phyloP scores from a whole-genome alignment of 768 basidiomycete genomes.

The Termitomyces eurrhizus region DNA sequence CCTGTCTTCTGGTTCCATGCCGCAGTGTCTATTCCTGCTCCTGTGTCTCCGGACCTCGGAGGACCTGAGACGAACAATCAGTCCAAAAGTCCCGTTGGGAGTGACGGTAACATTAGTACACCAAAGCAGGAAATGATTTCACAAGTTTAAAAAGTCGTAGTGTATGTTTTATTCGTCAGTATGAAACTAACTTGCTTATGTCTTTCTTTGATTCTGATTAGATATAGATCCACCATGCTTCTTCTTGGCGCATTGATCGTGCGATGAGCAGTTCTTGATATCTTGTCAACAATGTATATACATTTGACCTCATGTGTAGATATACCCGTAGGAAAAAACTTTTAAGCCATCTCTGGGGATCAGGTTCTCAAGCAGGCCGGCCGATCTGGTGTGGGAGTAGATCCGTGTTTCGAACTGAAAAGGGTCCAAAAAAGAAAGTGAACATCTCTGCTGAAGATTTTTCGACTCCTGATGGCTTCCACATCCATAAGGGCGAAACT shows the following conservation, averaged over 20 bases:
- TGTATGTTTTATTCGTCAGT: background rate
- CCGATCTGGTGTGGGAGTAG: no score
- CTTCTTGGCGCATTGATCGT: background rate
- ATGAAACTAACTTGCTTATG: background rate
- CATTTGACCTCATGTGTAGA: background rate
- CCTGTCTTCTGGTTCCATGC: conserved; percentile 44
- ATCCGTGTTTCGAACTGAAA: background rate
- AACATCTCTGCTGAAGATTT: background rate
- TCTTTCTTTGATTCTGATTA: background rate
- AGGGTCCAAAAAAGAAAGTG: no score
- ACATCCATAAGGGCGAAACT: no score
- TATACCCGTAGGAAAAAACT: background rate
- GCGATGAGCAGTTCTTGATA: background rate
- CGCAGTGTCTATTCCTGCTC: conserved; percentile 15
- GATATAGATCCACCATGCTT: background rate
- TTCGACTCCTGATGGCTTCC: background rate
- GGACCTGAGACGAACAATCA: conserved; percentile 5
- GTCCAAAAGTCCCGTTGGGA: background rate
- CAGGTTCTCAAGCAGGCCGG: no score
- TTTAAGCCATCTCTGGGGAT: no score
- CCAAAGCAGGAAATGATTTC: conserved; percentile 7
- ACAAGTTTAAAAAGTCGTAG: conserved; percentile 1
- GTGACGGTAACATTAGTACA: background rate
- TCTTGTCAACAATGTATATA: background rate
- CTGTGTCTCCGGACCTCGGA: conserved; percentile 15